phyloP scores from a whole-genome alignment of 2,329 filamentous ascomycete species.

The Aphanocladium album region DNA sequence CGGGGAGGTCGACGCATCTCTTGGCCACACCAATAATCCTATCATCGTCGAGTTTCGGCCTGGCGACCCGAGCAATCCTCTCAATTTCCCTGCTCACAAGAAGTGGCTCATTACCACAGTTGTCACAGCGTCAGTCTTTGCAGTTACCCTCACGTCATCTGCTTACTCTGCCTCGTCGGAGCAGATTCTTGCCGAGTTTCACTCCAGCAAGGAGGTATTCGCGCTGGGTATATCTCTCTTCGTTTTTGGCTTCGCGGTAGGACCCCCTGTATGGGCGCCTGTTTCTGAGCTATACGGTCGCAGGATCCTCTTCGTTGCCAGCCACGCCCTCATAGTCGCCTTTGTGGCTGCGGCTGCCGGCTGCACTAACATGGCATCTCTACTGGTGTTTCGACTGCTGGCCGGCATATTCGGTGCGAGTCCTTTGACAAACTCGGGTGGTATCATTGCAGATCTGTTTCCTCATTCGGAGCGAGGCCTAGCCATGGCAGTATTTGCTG shows the following conservation, averaged over 20 bases:
- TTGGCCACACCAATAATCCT: background rate
- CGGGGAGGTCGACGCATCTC: too few species aligned
- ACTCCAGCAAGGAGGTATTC: background rate
- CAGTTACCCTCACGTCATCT: background rate
- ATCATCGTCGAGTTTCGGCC: background rate
- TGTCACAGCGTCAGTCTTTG: background rate
- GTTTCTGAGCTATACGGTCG: slow-evolving; percentile 24
- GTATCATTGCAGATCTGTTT: slow-evolving; percentile 58
- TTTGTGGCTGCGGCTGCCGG: slow-evolving; percentile 58
- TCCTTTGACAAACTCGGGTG: slow-evolving; percentile 55
- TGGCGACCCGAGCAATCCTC: background rate
- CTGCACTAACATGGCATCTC: slow-evolving; percentile 48
- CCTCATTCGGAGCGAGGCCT: slow-evolving; percentile 44
- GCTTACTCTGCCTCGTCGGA: background rate
- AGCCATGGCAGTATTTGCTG: slow-evolving; percentile 59
- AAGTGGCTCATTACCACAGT: background rate
- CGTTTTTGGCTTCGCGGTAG: slow-evolving; percentile 12
- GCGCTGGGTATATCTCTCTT: background rate
- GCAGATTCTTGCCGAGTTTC: background rate
- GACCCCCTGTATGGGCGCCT: slow-evolving; percentile 18
- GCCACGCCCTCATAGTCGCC: slow-evolving; percentile 50
- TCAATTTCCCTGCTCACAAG: background rate
- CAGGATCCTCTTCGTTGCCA: slow-evolving; percentile 53
- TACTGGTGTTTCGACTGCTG: slow-evolving; percentile 60
- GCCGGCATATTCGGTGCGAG: slow-evolving; percentile 57